Evolutionary conservation across 225 moss, liverwort and hornwort species (phyloP).

Genomic region (Asterella californica): DNA sequence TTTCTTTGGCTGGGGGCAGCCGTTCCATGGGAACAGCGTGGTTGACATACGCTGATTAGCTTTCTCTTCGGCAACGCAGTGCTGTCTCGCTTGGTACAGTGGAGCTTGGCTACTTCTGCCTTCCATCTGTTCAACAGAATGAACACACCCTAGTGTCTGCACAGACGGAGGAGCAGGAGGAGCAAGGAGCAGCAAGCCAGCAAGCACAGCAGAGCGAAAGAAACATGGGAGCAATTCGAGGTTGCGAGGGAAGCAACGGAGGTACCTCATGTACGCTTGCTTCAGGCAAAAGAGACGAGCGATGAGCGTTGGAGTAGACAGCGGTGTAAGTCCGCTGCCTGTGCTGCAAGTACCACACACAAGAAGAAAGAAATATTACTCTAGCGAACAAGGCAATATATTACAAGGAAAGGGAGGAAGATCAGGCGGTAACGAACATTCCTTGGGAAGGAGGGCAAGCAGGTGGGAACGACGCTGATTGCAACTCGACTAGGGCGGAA

Average conservation of each 20-base stretch:
- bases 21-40: neutral
- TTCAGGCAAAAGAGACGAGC: conserved; percentile 5
- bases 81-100: neutral
- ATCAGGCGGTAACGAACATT: conserved; percentile 3
- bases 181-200: neutral
- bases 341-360: conserved; percentile 1
- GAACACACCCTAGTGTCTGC: neutral
- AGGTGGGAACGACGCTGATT: conserved; percentile 2
- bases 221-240: neutral
- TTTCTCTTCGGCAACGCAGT: conserved; percentile 3
- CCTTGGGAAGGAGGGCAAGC: neutral
- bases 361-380: neutral
- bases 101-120: neutral
- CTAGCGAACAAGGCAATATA: neutral
- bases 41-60: neutral
- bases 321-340: conserved; percentile 4
- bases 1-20: neutral
- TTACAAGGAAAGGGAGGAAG: neutral
- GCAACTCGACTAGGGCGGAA: neutral
- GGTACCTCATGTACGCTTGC: neutral
- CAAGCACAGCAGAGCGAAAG: neutral
- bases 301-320: conserved; percentile 11
- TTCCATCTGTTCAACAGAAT: neutral
- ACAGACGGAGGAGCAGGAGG: neutral
- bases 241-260: conserved; percentile 1